Evolutionary conservation across 495 filamentous ascomycete species (phyloP).

Genomic region (Filosporella fistucella): DNA sequence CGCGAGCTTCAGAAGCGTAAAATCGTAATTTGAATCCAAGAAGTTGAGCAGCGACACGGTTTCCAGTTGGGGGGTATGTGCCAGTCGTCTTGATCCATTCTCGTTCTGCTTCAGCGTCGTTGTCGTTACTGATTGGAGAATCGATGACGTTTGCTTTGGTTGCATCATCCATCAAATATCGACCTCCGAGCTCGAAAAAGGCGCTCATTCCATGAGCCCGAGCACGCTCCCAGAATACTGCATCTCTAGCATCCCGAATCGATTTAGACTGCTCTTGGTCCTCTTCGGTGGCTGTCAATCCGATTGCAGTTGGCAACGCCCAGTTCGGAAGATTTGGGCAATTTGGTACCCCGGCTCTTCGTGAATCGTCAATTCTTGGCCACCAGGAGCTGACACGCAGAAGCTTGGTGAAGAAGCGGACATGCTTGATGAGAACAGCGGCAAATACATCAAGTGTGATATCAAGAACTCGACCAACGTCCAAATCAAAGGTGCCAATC

Average conservation of each 20-base stretch:
- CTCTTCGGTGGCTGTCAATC: slow-evolving; percentile 55
- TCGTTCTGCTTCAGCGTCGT: slow-evolving; percentile 41
- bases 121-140: slow-evolving; percentile 30
- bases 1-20: slow-evolving; percentile 72
- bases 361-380: slow-evolving; percentile 55
- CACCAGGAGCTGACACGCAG: slow-evolving; percentile 94
- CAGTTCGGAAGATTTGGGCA: slow-evolving; percentile 63
- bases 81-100: slow-evolving; percentile 76
- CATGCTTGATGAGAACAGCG: slow-evolving; percentile 76
- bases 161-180: slow-evolving; percentile 46
- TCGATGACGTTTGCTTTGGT: slow-evolving; percentile 37
- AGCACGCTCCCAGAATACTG: slow-evolving; percentile 78
- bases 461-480: slow-evolving; percentile 91
- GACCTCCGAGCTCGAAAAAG: slow-evolving; percentile 80
- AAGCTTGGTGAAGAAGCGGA: slow-evolving; percentile 88
- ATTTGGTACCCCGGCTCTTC: not conserved
- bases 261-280: slow-evolving; percentile 49
- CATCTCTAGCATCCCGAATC: slow-evolving; percentile 60
- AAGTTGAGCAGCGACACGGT: slow-evolving; percentile 85
- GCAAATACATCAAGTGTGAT: slow-evolving; percentile 88
- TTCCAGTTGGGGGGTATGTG: slow-evolving; percentile 79
- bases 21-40: slow-evolving; percentile 97
- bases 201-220: slow-evolving; percentile 69
- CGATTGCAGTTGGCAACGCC: slow-evolving; percentile 67
- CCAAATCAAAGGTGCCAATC: slow-evolving; percentile 88